Base-by-base conservation (phyloP, 2,329 filamentous ascomycete species). In the Aspergillus sp. region DNA sequence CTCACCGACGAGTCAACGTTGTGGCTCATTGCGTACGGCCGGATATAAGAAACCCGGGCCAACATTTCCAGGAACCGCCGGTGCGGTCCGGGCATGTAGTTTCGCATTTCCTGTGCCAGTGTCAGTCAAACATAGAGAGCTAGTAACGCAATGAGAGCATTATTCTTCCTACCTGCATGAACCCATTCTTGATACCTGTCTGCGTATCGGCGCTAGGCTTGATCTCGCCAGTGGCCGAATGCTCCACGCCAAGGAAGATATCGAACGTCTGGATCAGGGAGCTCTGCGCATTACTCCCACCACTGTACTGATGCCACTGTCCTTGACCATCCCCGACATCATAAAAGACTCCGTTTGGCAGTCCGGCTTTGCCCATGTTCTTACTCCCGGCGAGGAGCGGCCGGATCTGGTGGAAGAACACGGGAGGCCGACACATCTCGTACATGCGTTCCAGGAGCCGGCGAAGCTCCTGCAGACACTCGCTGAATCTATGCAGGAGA, bases 261-360 rank as follows among this genome's bases (percentile, higher is more conserved):
- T 82, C 80, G 53, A 81, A 78, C 17, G 81, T 77, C 45, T 82
- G 80, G 3, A 82, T 72, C 43, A 82, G 56, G 0, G 79, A 81
- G 63, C 78, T 81, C 58, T 82, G 80, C 0, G 77, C 80, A 58
- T 82, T 82, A 56, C 79, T 81, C 0, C 80, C 80, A 2, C 80
- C 80, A 29, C 78, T 76, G 52, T 80, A 78, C 46, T 78, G 75
- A 17, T 71, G 69, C 78, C 78, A 82, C 11, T 74, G 64, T 1
- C 78, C 78, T 34, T 71, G 70, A 0, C 76, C 77, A 6, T 77
- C 60, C 3, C 78, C 79, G 36, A 76, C 66, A 49, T 81, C 78
- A 56, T 81, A 82, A 57, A 79, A 81, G 2, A 82, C 75, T 10
- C 79, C 79, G 5, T 73, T 70, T 0, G 79, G 78, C 25, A 81